Percentiles rank a stretch among this genome's conserved stretches.
These are phyloP conservation scores for Pichia kudriavzevii DNA, from an alignment of 1,139 yeast species.

Conservation along the genomic window DNA sequence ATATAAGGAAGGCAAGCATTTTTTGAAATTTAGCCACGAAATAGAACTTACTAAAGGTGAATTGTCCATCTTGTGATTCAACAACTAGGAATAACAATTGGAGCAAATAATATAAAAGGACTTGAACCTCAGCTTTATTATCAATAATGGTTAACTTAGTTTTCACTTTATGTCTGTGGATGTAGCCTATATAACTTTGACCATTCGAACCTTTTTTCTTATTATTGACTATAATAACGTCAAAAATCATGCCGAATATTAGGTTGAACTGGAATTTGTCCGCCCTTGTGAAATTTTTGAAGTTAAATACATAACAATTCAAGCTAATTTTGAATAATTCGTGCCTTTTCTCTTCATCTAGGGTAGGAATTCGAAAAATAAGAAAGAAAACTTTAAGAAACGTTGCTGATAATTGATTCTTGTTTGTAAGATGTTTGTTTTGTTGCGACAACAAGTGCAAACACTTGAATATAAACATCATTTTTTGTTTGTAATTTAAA, in stretches of 20 bases:
- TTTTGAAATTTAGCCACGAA: conserved; percentile 4
- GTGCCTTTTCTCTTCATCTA: conserved; percentile 6
- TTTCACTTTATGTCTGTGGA: conserved; percentile 7
- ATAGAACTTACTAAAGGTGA: neutral
- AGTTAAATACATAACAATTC: conserved; percentile 12
- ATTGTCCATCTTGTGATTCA: neutral
- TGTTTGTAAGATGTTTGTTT: neutral
- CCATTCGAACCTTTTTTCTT: neutral
- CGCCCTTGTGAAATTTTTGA: conserved; percentile 5
- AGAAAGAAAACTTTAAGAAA: conserved; percentile 4
- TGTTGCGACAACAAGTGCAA: neutral
- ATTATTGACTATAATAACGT: conserved; percentile 5
- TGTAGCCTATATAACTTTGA: conserved; percentile 3
- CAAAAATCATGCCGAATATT: conserved; percentile 9
- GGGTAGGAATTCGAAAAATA: conserved; percentile 5
- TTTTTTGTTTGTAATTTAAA: neutral
- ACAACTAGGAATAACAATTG: conserved; percentile 10
- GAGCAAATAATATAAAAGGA: conserved; percentile 8
- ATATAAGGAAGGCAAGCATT: conserved; percentile 14
- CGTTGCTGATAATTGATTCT: conserved; percentile 6
- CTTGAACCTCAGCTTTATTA: conserved; percentile 4
- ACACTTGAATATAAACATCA: neutral
- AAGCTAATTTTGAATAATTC: conserved; percentile 8
- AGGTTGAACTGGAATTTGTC: conserved; percentile 6
- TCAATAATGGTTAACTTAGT: conserved; percentile 6